phyloP scores from a whole-genome alignment of 208 protist genomes.

The Leishmania mexicana region DNA sequence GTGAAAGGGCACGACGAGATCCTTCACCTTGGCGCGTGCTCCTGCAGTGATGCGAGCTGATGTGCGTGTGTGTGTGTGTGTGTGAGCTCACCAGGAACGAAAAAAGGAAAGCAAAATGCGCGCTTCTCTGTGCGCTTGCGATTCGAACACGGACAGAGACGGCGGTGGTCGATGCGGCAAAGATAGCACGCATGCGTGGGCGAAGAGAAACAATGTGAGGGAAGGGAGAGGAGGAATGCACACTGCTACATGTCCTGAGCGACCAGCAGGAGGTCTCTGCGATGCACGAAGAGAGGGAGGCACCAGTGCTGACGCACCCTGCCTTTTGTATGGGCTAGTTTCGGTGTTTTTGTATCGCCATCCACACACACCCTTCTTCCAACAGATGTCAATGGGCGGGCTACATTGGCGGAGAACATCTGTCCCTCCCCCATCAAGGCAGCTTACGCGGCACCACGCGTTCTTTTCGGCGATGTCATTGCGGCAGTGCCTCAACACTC shows the following conservation, averaged over 20 bases:
- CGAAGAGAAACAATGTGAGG: neutral
- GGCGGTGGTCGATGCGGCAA: neutral
- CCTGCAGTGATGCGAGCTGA: neutral
- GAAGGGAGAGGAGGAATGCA: neutral
- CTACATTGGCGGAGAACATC: neutral
- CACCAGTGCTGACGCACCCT: neutral
- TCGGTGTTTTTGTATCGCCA: neutral
- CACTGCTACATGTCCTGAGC: no score
- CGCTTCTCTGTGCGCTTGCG: constrained; percentile 4
- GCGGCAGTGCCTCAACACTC: neutral
- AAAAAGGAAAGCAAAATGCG: neutral
- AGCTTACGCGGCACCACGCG: neutral
- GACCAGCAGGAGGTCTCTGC: neutral
- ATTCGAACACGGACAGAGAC: neutral
- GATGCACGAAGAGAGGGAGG: neutral
- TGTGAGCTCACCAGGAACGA: neutral
- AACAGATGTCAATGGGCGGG: neutral
- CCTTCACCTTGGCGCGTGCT: neutral
- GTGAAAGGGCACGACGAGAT: neutral
- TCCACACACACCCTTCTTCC: neutral
- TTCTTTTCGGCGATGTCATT: neutral
- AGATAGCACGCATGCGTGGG: no score
- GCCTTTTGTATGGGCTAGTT: neutral
- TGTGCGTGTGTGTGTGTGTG: neutral
- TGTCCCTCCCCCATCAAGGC: neutral